Evolutionary conservation across 2,329 filamentous ascomycete genomes (phyloP), one percentile per base, ranked within the genome.

Genomic region (Thelonectria olida): DNA sequence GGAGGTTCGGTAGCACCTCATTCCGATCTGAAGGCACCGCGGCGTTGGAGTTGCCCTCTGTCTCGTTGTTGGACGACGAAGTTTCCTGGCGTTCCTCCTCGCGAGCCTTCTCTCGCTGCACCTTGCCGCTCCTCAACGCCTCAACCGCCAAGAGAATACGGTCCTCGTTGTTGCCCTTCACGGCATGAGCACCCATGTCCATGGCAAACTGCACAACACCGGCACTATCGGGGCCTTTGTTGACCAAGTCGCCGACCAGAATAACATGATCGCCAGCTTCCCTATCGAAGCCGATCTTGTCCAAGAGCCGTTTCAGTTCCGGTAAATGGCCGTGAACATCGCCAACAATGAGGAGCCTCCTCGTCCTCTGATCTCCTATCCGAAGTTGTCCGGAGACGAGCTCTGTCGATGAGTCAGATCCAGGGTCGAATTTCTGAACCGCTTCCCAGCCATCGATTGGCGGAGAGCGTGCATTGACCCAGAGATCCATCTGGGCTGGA

Each of bases 141-240:
- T n/a, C 56, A 38, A n/a, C 63, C 25, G 7, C 84, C 17, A 88
- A 82, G 19, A 97, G 82, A 10, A 97, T 83, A 5, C 88, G 84
- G 72, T 97, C 93, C 73, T 97, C 94, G 75, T 96, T 91, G 74
- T 97, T 97, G 7, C 94, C 94, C 50, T 93, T 88, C 4, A 97
- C 91, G 54, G 87, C 91, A 7, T 88, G 90, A 5, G 93, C 93
- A 34, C 86, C 84, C 6, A 92, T 77, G 13, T 85, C 78, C 69
- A 92, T 90, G 17, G 91, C 89, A 27, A 93, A 80, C 61, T 91
- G 87, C 41, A 97, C 84, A 1, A 97, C 92, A 7, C 90, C 92
- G 0, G 83, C 72, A 45, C 90, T 93, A 75, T 97, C 89, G 2
- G 93, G 92, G 0, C 94, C 93, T 78, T 97, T 96, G 68, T 89